A percentile compares a stretch with the other conserved stretches of the same genome.
phyloP scores from a whole-genome alignment of 2,329 filamentous ascomycete genomes.

The Apiospora pterosperma region DNA sequence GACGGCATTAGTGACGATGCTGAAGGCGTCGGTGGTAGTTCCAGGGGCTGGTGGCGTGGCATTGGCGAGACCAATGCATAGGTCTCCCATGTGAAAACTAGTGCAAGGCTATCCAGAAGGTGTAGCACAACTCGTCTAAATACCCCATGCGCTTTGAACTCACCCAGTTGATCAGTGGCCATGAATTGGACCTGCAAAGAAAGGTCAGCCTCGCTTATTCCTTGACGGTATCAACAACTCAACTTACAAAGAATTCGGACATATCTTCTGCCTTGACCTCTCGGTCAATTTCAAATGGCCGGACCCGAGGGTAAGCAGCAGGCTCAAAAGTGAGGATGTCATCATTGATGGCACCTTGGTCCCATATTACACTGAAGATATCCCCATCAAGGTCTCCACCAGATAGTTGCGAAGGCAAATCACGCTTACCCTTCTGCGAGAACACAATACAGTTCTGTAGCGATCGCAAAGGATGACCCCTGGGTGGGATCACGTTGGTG shows the following conservation, averaged over 20 bases:
- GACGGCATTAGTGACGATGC: too few relatives aligned
- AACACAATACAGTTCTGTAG: constrained; percentile 77
- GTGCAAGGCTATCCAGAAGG: background rate
- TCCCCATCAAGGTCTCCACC: constrained; percentile 86
- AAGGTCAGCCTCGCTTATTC: background rate
- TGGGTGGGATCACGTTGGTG: constrained; percentile 57
- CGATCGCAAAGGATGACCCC: constrained; percentile 54
- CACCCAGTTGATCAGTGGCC: constrained; percentile 61
- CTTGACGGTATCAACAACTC: background rate
- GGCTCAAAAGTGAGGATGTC: constrained; percentile 41
- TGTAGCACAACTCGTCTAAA: background rate
- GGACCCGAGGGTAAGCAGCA: constrained; percentile 65
- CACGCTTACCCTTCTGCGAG: constrained; percentile 65
- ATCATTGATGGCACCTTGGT: constrained; percentile 42
- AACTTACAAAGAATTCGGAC: constrained; percentile 63
- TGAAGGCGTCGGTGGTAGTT: too few relatives aligned
- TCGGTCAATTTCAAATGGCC: constrained; percentile 56
- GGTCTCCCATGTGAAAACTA: too few relatives aligned
- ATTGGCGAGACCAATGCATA: too few relatives aligned
- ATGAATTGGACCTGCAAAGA: constrained; percentile 58
- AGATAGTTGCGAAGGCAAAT: constrained; percentile 74
- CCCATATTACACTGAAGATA: constrained; percentile 76
- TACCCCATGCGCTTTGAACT: background rate
- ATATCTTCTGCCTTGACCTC: constrained; percentile 64
- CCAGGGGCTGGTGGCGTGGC: too few relatives aligned